Evolutionary conservation across 306 rosid genomes (phyloP), one percentile per base, ranked within the genome.

Genomic region (Inga leiocalycina): DNA sequence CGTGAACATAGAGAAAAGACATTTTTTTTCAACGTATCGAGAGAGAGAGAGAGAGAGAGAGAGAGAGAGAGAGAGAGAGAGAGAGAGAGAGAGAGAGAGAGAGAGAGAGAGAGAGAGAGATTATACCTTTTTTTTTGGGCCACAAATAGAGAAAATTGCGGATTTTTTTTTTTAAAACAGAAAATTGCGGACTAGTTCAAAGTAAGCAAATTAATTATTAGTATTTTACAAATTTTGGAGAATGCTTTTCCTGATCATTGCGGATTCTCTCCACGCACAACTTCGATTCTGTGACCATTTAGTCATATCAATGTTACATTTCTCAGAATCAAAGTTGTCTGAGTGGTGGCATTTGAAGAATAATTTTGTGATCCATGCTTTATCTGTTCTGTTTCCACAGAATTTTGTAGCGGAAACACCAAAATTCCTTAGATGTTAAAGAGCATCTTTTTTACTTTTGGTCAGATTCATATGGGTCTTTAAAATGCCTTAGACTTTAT

Each of bases 401-500:
- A 51, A 80, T 30, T 74, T 78, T 70, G 74, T 57, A 32, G 70
- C 35, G 69, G 62, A 75, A 78, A 73, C 32, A 51, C 30, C 71
- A 11, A n/a, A 9, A 52, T 74, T 24, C 12, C 11, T n/a, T 51
- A 27, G 45, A 72, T 44, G 76, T 32, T 44, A 48, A 48, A 22
- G 65, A 15, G 17, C 20, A n/a, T 49, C 22, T n/a, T 56, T 20
- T n/a, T 56, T 2, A 17, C 11, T 16, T 20, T 70, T 15, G 72
- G 70, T 39, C 77, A 8, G 44, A 8, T 37, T 59, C 34, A 67
- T 67, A 20, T 66, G 74, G 73, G n/a, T 64, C 19, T 19, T 12
- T 64, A 27, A 30, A 52, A 56, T 20, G 57, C 45, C 41, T 19
- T 4, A 34, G 78, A 19, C 30, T 51, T 20, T 27, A 30, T 12